These are phyloP conservation scores for Peronospora tabacina DNA, from an alignment of 352 stramenopile species.

Conservation along the genomic window DNA sequence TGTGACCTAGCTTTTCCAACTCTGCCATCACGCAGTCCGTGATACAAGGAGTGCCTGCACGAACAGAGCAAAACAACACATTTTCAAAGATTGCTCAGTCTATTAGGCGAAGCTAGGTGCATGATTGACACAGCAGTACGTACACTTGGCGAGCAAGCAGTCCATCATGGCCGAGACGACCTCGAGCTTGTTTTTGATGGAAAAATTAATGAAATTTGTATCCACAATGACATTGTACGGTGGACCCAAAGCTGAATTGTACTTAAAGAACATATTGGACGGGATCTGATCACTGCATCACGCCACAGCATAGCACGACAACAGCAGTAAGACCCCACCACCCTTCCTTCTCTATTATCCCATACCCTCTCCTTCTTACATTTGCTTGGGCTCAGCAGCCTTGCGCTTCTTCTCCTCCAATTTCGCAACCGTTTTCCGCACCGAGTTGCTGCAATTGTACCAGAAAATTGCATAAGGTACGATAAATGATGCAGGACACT, in stretches of 20 bases:
- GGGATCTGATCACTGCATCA: conserved; percentile 92
- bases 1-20: conserved; percentile 98
- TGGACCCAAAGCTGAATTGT: conserved; percentile 97
- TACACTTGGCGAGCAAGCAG: conserved; percentile 98
- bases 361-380: conserved; percentile 36
- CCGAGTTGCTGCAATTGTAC: conserved; percentile 47
- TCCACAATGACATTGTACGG: conserved; percentile 99
- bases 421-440: conserved; percentile 63
- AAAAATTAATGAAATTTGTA: conserved; percentile 99
- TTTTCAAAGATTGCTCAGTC: background rate
- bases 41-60: conserved; percentile 89
- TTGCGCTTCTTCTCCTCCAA: conserved; percentile 88
- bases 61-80: background rate
- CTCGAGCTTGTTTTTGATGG: conserved; percentile 99
- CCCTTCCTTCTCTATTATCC: background rate
- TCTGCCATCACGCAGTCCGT: conserved; percentile 99
- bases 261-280: conserved; percentile 99
- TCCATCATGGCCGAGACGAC: conserved; percentile 99
- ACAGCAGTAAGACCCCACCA: conserved; percentile 12
- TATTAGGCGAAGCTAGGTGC: background rate
- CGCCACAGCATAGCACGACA: conserved; percentile 21
- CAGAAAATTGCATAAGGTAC: too few species aligned
- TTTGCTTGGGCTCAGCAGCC: conserved; percentile 88
- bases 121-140: conserved; percentile 7
- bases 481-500: background rate